phyloP scores from a whole-genome alignment of 164 flowering plant genomes.

The Paratinospora sagittata region DNA sequence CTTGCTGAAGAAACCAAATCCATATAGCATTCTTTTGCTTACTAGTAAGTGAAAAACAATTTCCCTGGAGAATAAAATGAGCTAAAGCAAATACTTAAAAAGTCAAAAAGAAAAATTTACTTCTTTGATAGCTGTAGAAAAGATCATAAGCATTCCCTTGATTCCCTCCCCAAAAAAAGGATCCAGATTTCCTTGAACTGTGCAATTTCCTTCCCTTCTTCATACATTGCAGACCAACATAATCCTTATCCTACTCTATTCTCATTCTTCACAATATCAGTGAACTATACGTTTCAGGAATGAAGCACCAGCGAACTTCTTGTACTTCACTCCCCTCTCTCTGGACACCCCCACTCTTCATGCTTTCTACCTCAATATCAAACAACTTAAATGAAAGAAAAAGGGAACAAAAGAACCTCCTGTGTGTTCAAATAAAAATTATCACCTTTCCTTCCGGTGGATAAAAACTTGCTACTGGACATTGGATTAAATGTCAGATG shows the following conservation, averaged over 20 bases:
- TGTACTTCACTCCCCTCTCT: conserved; percentile 29
- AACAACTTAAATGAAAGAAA: conserved; percentile 6
- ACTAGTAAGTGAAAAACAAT: neutral
- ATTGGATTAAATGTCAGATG: conserved; percentile 39
- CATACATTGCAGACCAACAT: conserved; percentile 11
- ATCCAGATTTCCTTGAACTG: neutral
- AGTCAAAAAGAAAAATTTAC: neutral
- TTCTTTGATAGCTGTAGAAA: neutral
- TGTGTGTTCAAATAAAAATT: conserved; percentile 16
- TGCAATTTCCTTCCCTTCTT: conserved; percentile 6
- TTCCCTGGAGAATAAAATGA: neutral
- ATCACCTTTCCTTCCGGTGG: conserved; percentile 9
- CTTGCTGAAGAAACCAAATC: no score
- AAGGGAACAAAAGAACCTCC: conserved; percentile 14
- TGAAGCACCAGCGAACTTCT: conserved; percentile 30
- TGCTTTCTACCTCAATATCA: conserved; percentile 21
- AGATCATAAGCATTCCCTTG: neutral
- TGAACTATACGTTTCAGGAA: conserved; percentile 6
- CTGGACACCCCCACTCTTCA: conserved; percentile 24
- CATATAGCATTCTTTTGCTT: no score
- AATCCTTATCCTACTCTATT: conserved; percentile 8
- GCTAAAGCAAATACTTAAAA: neutral
- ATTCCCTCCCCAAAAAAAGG: conserved; percentile 3
- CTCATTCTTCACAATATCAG: conserved; percentile 10
- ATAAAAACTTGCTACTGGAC: conserved; percentile 21